Percentiles rank a stretch among this genome's conserved stretches.
These are phyloP conservation scores for Mortierella hygrophila DNA, from an alignment of 192 early-diverging fungal species.

Conservation along the genomic window DNA sequence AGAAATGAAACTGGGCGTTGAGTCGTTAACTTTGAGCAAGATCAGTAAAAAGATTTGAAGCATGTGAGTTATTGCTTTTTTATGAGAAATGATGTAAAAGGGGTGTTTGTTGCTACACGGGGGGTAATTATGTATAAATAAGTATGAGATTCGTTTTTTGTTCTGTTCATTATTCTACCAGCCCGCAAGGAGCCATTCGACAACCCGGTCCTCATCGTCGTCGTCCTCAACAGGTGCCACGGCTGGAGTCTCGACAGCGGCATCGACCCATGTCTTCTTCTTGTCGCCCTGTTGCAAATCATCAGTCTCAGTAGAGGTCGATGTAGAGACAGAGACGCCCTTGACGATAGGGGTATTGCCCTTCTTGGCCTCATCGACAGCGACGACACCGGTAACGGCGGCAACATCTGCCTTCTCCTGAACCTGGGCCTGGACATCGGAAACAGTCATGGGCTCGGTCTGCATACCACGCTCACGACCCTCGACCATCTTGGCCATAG, in stretches of 20 bases:
- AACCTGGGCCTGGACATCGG: slow-evolving; percentile 16
- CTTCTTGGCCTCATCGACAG: background rate
- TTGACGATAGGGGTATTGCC: background rate
- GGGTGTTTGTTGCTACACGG: background rate
- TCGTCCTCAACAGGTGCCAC: slow-evolving; percentile 31
- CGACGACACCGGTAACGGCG: background rate
- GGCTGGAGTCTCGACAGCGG: background rate
- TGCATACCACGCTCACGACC: slow-evolving; percentile 53
- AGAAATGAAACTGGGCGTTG: no score
- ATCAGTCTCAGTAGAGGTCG: background rate
- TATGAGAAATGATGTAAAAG: background rate
- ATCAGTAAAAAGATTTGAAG: no score
- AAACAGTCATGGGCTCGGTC: slow-evolving; percentile 22
- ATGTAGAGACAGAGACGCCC: slow-evolving; percentile 12
- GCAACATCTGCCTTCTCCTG: slow-evolving; percentile 6
- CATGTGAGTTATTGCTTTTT: background rate
- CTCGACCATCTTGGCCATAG: slow-evolving; percentile 58
- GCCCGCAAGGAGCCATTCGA: slow-evolving; percentile 52
- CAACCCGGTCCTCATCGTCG: slow-evolving; percentile 54
- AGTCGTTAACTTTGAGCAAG: no score
- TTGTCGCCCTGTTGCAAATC: slow-evolving; percentile 17
- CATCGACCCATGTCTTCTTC: slow-evolving; percentile 39
- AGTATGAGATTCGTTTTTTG: background rate
- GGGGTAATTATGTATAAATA: background rate
- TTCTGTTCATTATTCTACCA: slow-evolving; percentile 18